These are phyloP conservation scores for Pichia nanzhaoensis DNA, from an alignment of 805 yeast species.

Conservation along the genomic window DNA sequence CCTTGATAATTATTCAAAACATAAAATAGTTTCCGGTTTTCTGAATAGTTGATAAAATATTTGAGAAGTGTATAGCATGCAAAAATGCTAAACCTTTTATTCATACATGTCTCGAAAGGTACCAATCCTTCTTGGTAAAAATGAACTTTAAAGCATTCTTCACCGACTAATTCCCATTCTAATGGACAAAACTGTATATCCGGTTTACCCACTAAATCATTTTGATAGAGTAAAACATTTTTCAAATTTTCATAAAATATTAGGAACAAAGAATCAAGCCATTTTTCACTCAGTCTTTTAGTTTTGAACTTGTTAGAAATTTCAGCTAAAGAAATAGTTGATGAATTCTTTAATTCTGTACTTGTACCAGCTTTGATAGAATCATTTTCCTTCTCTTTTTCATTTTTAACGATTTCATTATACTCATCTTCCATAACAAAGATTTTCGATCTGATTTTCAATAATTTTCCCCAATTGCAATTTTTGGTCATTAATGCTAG, in stretches of 20 bases:
- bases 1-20: conserved; percentile 10
- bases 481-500: conserved; percentile 59
- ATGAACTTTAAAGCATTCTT: conserved; percentile 42
- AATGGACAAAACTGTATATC: conserved; percentile 47
- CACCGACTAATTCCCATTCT: conserved; percentile 71
- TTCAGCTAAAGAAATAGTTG: conserved; percentile 6
- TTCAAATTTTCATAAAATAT: conserved; percentile 64
- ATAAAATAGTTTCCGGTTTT: conserved; percentile 12
- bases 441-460: conserved; percentile 57
- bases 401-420: conserved; percentile 19
- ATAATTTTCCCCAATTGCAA: conserved; percentile 78
- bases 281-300: conserved; percentile 63
- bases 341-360: neutral
- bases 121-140: conserved; percentile 43
- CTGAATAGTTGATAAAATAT: conserved; percentile 31
- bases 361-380: neutral
- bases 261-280: conserved; percentile 66
- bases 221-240: conserved; percentile 60
- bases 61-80: conserved; percentile 46
- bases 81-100: conserved; percentile 57
- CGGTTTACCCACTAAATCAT: conserved; percentile 21
- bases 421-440: conserved; percentile 81
- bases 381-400: conserved; percentile 12
- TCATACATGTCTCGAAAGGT: conserved; percentile 47
- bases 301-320: conserved; percentile 23